A percentile compares a stretch with the other conserved stretches of the same genome.
Conservation (phyloP, 495 filamentous ascomycete species). For the Hypoxylon fuscum region DNA sequence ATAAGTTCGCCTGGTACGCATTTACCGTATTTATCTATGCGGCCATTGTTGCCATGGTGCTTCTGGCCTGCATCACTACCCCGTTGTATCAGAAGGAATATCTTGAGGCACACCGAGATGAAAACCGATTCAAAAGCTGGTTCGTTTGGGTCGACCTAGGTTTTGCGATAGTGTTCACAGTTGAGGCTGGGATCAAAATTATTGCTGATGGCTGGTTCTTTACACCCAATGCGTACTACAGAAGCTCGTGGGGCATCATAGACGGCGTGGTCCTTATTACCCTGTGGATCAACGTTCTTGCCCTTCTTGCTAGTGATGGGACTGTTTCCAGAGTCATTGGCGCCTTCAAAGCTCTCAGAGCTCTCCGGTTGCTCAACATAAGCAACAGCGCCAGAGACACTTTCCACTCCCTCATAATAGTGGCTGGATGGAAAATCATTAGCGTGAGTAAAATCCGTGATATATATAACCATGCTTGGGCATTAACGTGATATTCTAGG, state of each 20-base stretch:
- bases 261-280: conserved; percentile 93
- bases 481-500: conserved; percentile 48
- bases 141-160: conserved; percentile 91
- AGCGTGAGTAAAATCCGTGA: conserved; percentile 47
- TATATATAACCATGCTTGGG: conserved; percentile 9
- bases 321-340: conserved; percentile 88
- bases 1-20: conserved; percentile 86
- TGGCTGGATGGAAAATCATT: conserved; percentile 91
- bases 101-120: conserved; percentile 60
- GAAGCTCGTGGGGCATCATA: conserved; percentile 96
- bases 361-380: conserved; percentile 89
- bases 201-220: conserved; percentile 96
- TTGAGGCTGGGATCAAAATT: conserved; percentile 92
- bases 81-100: conserved; percentile 91
- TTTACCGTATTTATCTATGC: conserved; percentile 96
- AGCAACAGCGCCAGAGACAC: conserved; percentile 96
- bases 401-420: conserved; percentile 94
- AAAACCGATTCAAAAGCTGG: conserved; percentile 74
- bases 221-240: conserved; percentile 97
- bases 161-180: conserved; percentile 86
- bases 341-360: conserved; percentile 97
- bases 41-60: conserved; percentile 94
- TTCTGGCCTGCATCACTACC: conserved; percentile 93
- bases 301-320: conserved; percentile 78
- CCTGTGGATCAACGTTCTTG: conserved; percentile 93